Evolutionary conservation across 768 basidiomycete genomes (phyloP), one percentile per base, ranked within the genome.

Genomic region (Ramaria sp.): DNA sequence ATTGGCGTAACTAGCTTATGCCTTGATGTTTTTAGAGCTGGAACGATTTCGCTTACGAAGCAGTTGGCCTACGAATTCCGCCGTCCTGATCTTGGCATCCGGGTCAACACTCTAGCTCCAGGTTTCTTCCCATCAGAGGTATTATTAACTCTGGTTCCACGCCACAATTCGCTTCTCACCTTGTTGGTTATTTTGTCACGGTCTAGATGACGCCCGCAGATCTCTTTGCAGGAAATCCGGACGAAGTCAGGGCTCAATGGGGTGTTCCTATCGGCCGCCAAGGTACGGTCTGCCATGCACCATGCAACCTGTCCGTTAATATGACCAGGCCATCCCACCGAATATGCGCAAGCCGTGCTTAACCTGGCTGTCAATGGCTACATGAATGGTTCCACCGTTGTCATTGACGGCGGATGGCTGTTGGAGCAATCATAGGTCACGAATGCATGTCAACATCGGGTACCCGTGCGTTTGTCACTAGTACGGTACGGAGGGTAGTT

Each of bases 21-120:
- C 12, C 17, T 48, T 27, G 27, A 53, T 17, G 11, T 39, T 1
- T 7, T 11, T 31, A 58, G 57, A 53, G 57, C 57, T 12, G 57
- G 33, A 12, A 58, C 57, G 10, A 58, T 58, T 15, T 20, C 57
- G 6, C 41, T 58, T 24, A 52, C 57, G 1, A 54, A 58, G 42
- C 57, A 58, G 53, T 34, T 58, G 19, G 57, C 57, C 20, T 58
- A 53, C 42, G 57, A 58, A 54, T 58, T 58, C 30, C 52, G 51
- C 13, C 20, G 19, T 10, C 51, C 57, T 7, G 42, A 42, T 30
- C 20, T 58, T 12, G 46, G 22, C 17, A 38, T 58, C 20, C 57
- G 57, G 7, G 57, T 58, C 19, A 58, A 58, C 51, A 53, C 37
- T n/a, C 19, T 58, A 30, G 57, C 57, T 20, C 57, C 57, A n/a